Base-by-base conservation (phyloP, 2,329 filamentous ascomycete species). In the Cephalotrichum gorgonifer region DNA sequence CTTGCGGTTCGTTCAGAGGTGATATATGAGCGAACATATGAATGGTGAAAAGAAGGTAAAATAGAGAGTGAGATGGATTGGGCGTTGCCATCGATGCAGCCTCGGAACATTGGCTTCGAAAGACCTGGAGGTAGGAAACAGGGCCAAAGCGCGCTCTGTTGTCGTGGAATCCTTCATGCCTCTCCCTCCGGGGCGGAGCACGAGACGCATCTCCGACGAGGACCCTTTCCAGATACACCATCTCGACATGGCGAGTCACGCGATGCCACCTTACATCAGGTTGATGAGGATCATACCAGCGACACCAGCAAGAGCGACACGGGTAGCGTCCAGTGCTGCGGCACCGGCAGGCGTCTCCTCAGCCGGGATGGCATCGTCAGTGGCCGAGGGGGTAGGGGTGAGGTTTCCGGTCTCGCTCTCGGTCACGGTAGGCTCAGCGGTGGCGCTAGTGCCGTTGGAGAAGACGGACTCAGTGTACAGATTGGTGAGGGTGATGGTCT, bases 401-500 rank as follows among this genome's bases (percentile, higher is more conserved):
- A 57, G 55, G 33, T 62, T 54, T 17, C 51, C 47, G 17, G 50
- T 50, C 26, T 55, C 53, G 15, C 57, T 49, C 12, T 57, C 54
- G 17, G 62, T 43, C 22, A 57, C 55, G 35, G 39, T 57, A 23
- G 61, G 60, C 52, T 60, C 60, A 43, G 58, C 53, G 41, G 66
- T 64, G 51, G 57, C 54, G 31, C 62, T 64, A 52, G 58, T 57
- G 54, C 65, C 69, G 61, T 59, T 57, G 57, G 62, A 64, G 49
- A 56, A 57, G 47, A 64, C 68, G 44, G 65, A 63, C 23, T 47
- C 64, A 65, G 51, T 63, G 56, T 49, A 56, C 52, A 28, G 57
- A 59, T 72, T 57, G 30, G 70, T 69, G 53, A 79, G 70, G 43
- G 71, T 77, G 60, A 75, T 59, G 44, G 73, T 76, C 60, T 71